A percentile compares a stretch with the other conserved stretches of the same genome.
Conservation (phyloP, 1,284 basidiomycete genomes). For the Tylopilus sp. region DNA sequence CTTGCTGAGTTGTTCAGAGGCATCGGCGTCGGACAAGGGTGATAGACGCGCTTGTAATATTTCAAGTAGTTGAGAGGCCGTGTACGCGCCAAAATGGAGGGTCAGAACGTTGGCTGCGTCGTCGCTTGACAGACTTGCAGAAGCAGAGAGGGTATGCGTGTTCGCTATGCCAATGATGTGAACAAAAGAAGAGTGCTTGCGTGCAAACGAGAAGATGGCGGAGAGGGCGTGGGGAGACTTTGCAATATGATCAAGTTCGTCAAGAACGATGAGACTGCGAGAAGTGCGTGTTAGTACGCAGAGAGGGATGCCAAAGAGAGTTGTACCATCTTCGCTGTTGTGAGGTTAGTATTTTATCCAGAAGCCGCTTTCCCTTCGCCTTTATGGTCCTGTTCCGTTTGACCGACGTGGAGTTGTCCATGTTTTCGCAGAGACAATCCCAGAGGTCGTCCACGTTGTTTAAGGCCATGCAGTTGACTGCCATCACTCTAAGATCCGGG, state of each 20-base stretch:
- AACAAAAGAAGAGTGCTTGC: slow-evolving; percentile 45
- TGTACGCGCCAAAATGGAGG: slow-evolving; percentile 74
- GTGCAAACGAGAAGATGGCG: slow-evolving; percentile 61
- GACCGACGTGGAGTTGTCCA: slow-evolving; percentile 38
- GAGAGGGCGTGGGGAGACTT: slow-evolving; percentile 53
- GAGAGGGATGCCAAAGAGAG: slow-evolving; percentile 9
- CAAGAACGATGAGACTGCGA: slow-evolving; percentile 65
- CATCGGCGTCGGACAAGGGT: slow-evolving; percentile 38
- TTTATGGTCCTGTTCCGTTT: slow-evolving; percentile 40
- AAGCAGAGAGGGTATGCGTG: slow-evolving; percentile 71
- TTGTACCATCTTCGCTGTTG: slow-evolving; percentile 54
- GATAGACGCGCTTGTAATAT: slow-evolving; percentile 62
- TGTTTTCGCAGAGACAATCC: slow-evolving; percentile 59
- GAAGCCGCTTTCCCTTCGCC: slow-evolving; percentile 39
- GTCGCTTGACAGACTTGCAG: slow-evolving; percentile 17
- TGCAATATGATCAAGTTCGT: slow-evolving; percentile 75
- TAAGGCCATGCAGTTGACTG: slow-evolving; percentile 77
- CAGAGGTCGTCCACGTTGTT: slow-evolving; percentile 63
- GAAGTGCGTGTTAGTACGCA: not conserved
- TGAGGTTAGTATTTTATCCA: slow-evolving; percentile 41
- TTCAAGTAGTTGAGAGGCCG: slow-evolving; percentile 58
- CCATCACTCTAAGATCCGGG: slow-evolving; percentile 44
- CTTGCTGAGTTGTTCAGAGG: slow-evolving; percentile 39
- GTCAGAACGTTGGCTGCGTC: slow-evolving; percentile 48
- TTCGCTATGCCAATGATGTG: slow-evolving; percentile 76